Base-by-base conservation (phyloP, 768 basidiomycete genomes). In the Leucosporidium creatinivorum region DNA sequence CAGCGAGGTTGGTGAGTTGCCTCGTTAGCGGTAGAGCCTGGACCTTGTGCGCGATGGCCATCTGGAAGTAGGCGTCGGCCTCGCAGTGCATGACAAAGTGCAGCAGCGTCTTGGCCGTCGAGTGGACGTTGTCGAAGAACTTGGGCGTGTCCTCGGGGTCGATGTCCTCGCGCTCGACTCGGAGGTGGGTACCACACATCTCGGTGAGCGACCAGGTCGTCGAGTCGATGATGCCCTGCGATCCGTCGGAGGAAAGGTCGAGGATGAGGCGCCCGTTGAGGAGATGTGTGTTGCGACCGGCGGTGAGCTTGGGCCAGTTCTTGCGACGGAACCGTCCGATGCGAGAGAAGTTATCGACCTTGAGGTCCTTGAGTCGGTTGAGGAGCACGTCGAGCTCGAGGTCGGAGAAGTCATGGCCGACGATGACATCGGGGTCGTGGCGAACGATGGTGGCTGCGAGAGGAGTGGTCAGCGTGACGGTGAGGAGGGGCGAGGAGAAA, bases 171-270 rank as follows among this genome's bases (percentile, higher is more conserved):
- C 96, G 82, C 61, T 88, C 87, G 67, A 85, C 84, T 69, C 87
- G 87, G 69, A 99, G 84, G 77, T 94, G 89, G 0, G 91, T 89
- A 69, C 82, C 84, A 79, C 90, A 93, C 93, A 99, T 97, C 78
- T 99, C 96, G 13, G 91, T 91, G 62, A 98, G 80, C 3, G 93
- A 94, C 96, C 96, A 99, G 1, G 96, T 98, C 6, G 92, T 97
- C 4, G 96, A 98, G 0, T 87, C 80, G 76, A 99, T 98, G 91
- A 97, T 94, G 26, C 89, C 87, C 92, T 94, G 74, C 25, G 91
- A 91, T 39, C 89, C 91, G 72, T 98, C 94, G 74, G 91, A 93
- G 3, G 91, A 88, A 47, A 99, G 83, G 77, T 99, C 96, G 70
- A 92, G 93, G 7, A 97, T 80, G 74, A 99, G 76, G 31, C 96